Percentiles rank a stretch among this genome's conserved stretches.
Evolutionary conservation across 495 filamentous ascomycete species (phyloP).

Genomic region (Glonium stellatum): DNA sequence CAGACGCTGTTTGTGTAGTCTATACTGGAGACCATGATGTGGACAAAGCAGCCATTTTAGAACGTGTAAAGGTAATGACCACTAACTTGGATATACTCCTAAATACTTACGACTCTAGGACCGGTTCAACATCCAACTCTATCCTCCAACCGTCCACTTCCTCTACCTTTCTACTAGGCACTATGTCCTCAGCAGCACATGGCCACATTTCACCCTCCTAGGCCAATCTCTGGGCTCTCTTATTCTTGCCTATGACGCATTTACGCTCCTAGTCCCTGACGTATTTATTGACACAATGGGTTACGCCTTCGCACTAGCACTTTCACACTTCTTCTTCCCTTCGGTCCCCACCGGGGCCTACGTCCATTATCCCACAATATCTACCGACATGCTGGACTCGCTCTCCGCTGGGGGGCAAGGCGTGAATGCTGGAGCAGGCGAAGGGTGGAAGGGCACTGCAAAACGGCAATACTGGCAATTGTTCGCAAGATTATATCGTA

Average conservation of each 20-base stretch:
- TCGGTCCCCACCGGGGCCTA: constrained; percentile 82
- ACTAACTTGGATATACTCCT: background rate
- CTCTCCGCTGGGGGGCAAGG: constrained; percentile 62
- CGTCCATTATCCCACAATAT: constrained; percentile 97
- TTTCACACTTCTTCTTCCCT: constrained; percentile 76
- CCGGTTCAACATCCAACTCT: constrained; percentile 87
- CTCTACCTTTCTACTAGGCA: constrained; percentile 83
- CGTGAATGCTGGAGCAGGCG: constrained; percentile 73
- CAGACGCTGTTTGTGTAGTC: constrained; percentile 77
- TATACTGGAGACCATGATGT: constrained; percentile 93
- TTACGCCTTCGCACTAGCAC: constrained; percentile 81
- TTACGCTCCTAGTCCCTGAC: constrained; percentile 82
- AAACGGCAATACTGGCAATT: constrained; percentile 81
- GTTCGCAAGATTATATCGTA: constrained; percentile 75
- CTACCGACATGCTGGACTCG: constrained; percentile 90
- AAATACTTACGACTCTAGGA: constrained; percentile 35
- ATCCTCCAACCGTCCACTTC: constrained; percentile 75
- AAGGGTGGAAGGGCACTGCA: constrained; percentile 53
- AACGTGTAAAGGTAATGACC: constrained; percentile 58
- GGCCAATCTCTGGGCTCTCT: constrained; percentile 86
- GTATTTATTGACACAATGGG: constrained; percentile 98
- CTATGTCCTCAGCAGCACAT: constrained; percentile 75
- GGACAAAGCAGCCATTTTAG: constrained; percentile 68
- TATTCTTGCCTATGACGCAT: constrained; percentile 84
- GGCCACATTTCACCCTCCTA: constrained; percentile 88